Base-by-base conservation (phyloP, 768 basidiomycete species). In the Boletus sp. region DNA sequence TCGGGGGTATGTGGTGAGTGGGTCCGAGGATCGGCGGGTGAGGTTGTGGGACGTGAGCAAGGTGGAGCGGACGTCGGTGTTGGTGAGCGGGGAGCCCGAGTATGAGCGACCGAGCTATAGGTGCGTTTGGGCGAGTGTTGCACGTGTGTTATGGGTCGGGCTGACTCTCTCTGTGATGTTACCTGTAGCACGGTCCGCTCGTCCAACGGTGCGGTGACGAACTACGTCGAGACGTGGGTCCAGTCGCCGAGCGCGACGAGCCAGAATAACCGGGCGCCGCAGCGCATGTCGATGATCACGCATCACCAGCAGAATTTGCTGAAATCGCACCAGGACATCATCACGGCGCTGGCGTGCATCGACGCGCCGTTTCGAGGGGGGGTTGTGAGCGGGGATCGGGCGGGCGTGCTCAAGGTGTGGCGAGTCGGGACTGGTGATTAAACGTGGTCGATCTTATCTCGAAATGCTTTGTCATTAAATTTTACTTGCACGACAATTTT, bases 301-400 rank as follows among this genome's bases (percentile, higher is more conserved):
- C 82, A 89, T 49, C 89, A 86, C 67, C 92, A 96, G 66, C 87
- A 94, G 67, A 88, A 87, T 52, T 76, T 97, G 20, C 76, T 98
- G 33, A 87, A 86, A 68, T 81, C 89, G 7, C 97, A 98, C 67
- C 92, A 94, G 63, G 95, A 98, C 67, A 84, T 93, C 2, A 84
- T 98, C 18, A 93, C 90, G 6, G 85, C 90, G 2, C 72, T 99
- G 36, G 85, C 85, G 1, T 90, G 89, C 60, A 85, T 99, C 52
- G 93, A 97, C 61, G 88, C 94, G 1, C 94, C 96, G 1, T 98
- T 98, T 74, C 82, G 91, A 53, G 94, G 93, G 28, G 91, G 93
- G 1, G 82, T 97, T 46, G 83, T 98, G n/a, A 94, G 89, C 60
- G 96, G 90, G 2, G 96, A 98, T 70, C 80, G 92, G 47, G 80